Evolutionary conservation across 352 stramenopile species (phyloP), one percentile per base, ranked within the genome.

Genomic region (Pythium guiyangense): DNA sequence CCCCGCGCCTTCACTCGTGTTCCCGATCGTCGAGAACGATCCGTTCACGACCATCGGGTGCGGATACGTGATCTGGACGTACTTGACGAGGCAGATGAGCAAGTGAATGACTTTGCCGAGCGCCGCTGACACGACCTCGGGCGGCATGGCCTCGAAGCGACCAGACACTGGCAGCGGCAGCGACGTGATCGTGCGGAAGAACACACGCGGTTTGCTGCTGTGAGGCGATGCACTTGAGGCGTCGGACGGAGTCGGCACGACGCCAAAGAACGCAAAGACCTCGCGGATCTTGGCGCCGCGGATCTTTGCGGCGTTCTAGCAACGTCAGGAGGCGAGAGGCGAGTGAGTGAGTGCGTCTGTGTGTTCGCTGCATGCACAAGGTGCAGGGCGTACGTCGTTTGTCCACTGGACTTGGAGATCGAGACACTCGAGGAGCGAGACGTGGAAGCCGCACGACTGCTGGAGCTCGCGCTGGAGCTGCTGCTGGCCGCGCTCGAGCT

Each of bases 11-110:
- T 92, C 82, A 20, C 64, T 86, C 11, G 73, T 90, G 53, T 82
- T 89, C 25, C 81, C 84, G 65, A 94, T 94, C 8, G 84, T 94
- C 12, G 84, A 94, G 62, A 90, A 92, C 10, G 84, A 94, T n/a
- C 84, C 79, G 56, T 92, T 92, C 62, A 86, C 88, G 14, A 80
- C 70, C 84, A 94, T 94, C n/a, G 81, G 84, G 45, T 92, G 79
- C 10, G 78, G 77, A 18, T 86, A 90, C 47, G 76, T 71, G 54
- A 88, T 63, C 44, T 76, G 70, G 22, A 94, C 48, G 53, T 92
- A 84, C 69, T 91, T 90, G 35, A 70, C 58, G 6, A 94, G 54
- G 29, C 83, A 78, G 12, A 79, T 60, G 43, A 94, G 68, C 57
- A 94, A 42, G 52, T 94, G 84, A 54, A 92, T 90, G 4, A 90